Evolutionary conservation across 2,329 filamentous ascomycete genomes (phyloP), one percentile per base, ranked within the genome.

Genomic region (Nannizzia gypsea): DNA sequence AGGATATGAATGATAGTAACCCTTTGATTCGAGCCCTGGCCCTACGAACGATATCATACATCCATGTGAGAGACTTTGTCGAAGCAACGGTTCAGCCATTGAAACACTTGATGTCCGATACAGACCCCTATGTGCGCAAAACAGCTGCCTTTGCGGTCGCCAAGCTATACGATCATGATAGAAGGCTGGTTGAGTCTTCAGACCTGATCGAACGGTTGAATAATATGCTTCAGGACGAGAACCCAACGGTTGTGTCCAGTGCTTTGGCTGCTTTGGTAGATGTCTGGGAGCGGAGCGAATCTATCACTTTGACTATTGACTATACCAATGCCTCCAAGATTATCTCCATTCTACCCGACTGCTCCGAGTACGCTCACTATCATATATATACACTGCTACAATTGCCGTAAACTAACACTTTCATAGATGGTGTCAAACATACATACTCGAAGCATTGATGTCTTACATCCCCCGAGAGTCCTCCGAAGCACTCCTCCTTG

Each of bases 281-380:
- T 73, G 97, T 99, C 56, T 99, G 93, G 93, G 93, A 97, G 72
- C 83, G 92, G 61, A 97, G 91, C 71, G 92, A 97, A 73, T 90
- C 88, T 61, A 99, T 99, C 74, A 96, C 96, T 72, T 84, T 99
- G 64, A 97, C 93, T 2, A 96, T 99, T 67, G 93, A 99, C 75
- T 97, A 99, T 71, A 84, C 85, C 63, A 99, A 95, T 74, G 93
- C 93, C 26, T 97, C 92, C 57, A 99, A 99, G 76, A 93, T 99
- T 79, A 90, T 97, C 38, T 90, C 93, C 48, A 97, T 99, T 63
- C 75, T 99, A 24, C 87, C 93, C 1, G 93, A 99, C 72, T 97
- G 93, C 76, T 97, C 93, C 17, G 93, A 99, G 89, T 95, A 82
- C 69, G 88, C 79, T 36, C 13, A 2, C 17, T 2, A 31, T 31